Evolutionary conservation across 1,284 basidiomycete species (phyloP), one percentile per base, ranked within the genome.

Genomic region (Meira nashicola): DNA sequence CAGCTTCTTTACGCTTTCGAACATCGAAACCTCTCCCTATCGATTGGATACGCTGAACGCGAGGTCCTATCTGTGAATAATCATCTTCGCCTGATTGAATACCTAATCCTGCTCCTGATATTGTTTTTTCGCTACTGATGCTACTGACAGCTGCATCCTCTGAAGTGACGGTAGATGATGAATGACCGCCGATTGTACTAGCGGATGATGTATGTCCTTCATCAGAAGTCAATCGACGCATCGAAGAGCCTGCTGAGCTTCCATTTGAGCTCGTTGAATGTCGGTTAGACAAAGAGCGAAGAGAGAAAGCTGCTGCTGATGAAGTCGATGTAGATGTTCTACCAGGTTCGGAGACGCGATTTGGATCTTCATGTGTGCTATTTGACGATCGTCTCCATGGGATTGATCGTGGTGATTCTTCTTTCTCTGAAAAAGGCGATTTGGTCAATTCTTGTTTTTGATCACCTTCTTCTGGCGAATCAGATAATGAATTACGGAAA

Each of bases 201-300:
- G 39, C 40, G 40, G 12, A 39, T 56, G 57, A 48, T 15, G 19
- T 19, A 40, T 57, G 23, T 14, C 33, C 48, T 15, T 23, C 47
- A 7, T 17, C 23, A n/a, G 21, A 28, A 41, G 55, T 55, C 11
- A 52, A 43, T 0, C 60, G 64, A 4, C 56, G 47, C 37, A 57
- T 46, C 0, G 66, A 66, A 11, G 67, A 57, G 14, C 46, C 67
- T 3, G 63, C 58, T 17, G 63, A 52, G 39, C 70, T 72, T 15
- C 65, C 64, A 6, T n/a, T 48, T 48, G 63, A 62, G 33, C 66
- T 65, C 0, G 61, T 65, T 4, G 70, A 73, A 47, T 60, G 67
- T 21, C 70, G 64, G 40, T 73, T 65, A 1, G 70, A 73, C 6
- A 73, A 39, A 5, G 64, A 66, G 19, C 70, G 62, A 15, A 73